These are phyloP conservation scores for Acanthamoeba lenticulata DNA, from an alignment of 208 protist genomes.

Conservation along the genomic window DNA sequence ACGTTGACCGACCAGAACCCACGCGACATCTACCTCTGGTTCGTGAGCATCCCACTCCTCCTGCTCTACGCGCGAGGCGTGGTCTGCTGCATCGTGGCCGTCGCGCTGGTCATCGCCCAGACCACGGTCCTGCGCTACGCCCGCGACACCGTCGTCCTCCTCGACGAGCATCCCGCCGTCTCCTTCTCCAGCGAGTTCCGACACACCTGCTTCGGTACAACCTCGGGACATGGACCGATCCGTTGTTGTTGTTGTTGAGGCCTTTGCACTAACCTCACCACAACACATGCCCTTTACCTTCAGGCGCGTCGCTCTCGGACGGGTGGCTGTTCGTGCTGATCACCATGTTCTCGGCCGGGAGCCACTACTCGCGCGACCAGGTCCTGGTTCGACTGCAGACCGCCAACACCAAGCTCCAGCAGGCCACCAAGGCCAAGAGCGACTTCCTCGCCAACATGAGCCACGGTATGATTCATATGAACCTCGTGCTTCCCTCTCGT, in stretches of 20 bases:
- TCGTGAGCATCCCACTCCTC: background rate
- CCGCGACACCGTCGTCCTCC: background rate
- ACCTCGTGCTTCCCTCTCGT: background rate
- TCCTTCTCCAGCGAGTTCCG: background rate
- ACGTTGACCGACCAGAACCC: background rate
- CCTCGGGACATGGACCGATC: no score
- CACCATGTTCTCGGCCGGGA: background rate
- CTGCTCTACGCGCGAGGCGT: background rate
- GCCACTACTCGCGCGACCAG: background rate
- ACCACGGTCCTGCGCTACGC: background rate
- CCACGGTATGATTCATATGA: background rate
- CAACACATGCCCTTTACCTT: background rate
- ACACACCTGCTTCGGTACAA: background rate
- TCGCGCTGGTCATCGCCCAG: background rate
- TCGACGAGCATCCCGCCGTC: background rate
- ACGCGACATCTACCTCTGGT: background rate
- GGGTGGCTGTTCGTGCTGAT: background rate
- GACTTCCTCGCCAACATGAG: conserved; percentile 64
- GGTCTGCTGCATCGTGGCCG: background rate
- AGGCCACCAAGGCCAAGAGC: conserved; percentile 44
- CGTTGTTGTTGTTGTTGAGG: background rate
- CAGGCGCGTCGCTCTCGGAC: background rate
- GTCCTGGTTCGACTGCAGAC: no score
- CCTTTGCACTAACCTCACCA: background rate
- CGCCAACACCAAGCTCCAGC: background rate